phyloP scores from a whole-genome alignment of 1,139 yeast species.

The Yamadazyma oceani region DNA sequence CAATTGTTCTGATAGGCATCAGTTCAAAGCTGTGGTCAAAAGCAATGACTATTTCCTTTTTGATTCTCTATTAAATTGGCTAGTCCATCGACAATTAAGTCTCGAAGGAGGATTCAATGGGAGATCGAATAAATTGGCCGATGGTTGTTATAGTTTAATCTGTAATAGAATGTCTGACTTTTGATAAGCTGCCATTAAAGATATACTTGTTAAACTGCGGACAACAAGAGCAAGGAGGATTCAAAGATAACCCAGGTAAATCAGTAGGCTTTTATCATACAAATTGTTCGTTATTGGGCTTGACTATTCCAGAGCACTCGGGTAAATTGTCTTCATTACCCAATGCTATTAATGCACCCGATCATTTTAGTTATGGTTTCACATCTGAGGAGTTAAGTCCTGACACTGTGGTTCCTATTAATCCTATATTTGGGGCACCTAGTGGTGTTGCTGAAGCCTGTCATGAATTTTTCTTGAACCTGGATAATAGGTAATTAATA shows the following conservation, averaged over 20 bases:
- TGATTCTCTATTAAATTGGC: conserved; percentile 59
- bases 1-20: conserved; percentile 14
- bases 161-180: conserved; percentile 35
- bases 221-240: conserved; percentile 69
- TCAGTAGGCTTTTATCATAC: conserved; percentile 87
- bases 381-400: conserved; percentile 19
- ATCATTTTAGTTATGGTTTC: conserved; percentile 31
- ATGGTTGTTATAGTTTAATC: conserved; percentile 90
- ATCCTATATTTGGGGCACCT: conserved; percentile 72
- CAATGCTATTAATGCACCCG: conserved; percentile 7
- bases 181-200: conserved; percentile 56
- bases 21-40: conserved; percentile 16
- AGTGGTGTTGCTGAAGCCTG: conserved; percentile 23
- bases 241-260: conserved; percentile 85
- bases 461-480: conserved; percentile 14
- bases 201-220: conserved; percentile 75
- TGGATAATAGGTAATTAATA: no score
- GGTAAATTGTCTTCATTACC: conserved; percentile 22
- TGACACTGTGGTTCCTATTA: conserved; percentile 36
- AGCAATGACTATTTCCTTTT: conserved; percentile 25
- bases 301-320: conserved; percentile 65
- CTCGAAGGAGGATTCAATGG: conserved; percentile 89
- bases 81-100: conserved; percentile 61
- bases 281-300: conserved; percentile 77
- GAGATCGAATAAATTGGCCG: conserved; percentile 88